These are phyloP conservation scores for Solanum hybrid DNA, from an alignment of 305 asterid species.

Conservation along the genomic window DNA sequence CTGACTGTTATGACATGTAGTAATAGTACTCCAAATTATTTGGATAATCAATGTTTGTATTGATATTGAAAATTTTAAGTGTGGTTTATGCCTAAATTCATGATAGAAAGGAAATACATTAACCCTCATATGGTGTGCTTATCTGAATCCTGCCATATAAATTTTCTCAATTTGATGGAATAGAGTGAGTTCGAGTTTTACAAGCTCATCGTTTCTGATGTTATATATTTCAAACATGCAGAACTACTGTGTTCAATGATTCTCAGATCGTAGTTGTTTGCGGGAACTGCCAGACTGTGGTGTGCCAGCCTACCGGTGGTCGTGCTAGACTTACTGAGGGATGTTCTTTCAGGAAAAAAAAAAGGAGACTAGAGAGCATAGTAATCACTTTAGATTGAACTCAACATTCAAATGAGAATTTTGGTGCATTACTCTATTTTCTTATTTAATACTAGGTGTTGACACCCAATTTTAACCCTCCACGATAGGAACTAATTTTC, in stretches of 20 bases:
- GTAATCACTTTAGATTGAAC: not conserved
- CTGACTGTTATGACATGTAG: not conserved
- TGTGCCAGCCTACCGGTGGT: conserved; percentile 12
- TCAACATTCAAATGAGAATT: not conserved
- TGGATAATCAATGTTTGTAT: not conserved
- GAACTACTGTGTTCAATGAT: conserved; percentile 7
- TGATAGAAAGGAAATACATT: not conserved
- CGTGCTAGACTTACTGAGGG: conserved; percentile 13
- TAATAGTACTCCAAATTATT: not conserved
- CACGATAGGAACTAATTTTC: no score
- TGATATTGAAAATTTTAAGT: not conserved
- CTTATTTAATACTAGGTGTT: not conserved
- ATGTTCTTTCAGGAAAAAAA: conserved; percentile 16
- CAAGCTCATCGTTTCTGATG: not conserved
- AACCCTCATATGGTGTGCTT: not conserved
- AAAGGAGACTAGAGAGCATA: conserved; percentile 3
- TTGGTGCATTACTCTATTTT: not conserved
- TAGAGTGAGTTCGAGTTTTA: not conserved
- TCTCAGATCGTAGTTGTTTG: conserved; percentile 14
- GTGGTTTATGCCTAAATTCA: not conserved
- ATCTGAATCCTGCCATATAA: not conserved
- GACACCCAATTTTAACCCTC: no score
- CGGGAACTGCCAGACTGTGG: conserved; percentile 7
- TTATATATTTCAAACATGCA: not conserved
- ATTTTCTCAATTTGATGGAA: not conserved